A percentile compares a stretch with the other conserved stretches of the same genome.
phyloP scores from a whole-genome alignment of 2,329 filamentous ascomycete species.

The Talaromyces albobiverticillius region DNA sequence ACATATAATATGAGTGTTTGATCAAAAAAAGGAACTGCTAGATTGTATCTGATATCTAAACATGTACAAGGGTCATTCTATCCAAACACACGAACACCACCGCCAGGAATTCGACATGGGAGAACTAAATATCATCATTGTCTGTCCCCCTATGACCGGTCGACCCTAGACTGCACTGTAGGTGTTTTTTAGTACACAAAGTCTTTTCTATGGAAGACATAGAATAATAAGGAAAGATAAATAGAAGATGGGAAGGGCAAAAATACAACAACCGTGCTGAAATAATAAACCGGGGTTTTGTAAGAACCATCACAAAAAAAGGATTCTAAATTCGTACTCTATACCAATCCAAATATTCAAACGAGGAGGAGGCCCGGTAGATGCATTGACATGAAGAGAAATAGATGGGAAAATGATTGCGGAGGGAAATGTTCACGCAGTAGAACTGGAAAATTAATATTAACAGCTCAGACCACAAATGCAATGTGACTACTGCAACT shows the following conservation, averaged over 20 bases:
- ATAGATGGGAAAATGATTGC: not conserved
- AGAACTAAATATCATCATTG: not conserved
- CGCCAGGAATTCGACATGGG: not conserved
- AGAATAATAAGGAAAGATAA: not conserved
- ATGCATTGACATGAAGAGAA: conserved; percentile 3
- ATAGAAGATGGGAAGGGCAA: not conserved
- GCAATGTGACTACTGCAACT: not conserved
- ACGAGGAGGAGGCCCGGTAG: not conserved
- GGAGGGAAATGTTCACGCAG: not conserved
- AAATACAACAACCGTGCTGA: conserved; percentile 7
- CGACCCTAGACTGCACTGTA: not conserved
- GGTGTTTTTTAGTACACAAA: conserved; percentile 1
- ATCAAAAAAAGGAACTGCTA: not conserved
- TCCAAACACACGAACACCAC: conserved; percentile 1
- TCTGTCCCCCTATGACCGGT: not conserved
- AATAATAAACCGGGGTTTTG: not conserved
- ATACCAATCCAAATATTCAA: not conserved
- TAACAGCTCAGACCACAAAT: not conserved
- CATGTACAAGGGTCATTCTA: conserved; percentile 1
- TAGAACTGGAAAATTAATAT: not conserved
- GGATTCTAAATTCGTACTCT: conserved; percentile 1
- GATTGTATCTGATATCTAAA: conserved; percentile 3
- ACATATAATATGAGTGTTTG: too few relatives aligned
- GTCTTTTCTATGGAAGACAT: conserved; percentile 4
- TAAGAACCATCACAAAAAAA: not conserved